Percentiles rank a stretch among this genome's conserved stretches.
Evolutionary conservation across 805 yeast species (phyloP).

Genomic region (Candida ovalis): DNA sequence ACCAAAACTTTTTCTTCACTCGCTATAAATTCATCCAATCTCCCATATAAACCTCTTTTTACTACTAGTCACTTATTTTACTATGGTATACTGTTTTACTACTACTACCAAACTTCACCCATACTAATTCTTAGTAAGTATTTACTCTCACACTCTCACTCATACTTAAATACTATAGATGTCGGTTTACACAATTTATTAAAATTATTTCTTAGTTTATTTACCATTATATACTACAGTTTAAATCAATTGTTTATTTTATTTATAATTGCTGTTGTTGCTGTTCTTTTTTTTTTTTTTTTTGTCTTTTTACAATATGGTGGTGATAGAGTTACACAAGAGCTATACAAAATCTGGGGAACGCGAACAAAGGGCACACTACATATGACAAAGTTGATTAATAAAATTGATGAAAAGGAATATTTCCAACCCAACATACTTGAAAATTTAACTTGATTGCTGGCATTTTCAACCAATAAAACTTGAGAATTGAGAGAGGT

Average conservation of each 20-base stretch:
- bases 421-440: background rate
- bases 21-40: background rate
- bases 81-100: background rate
- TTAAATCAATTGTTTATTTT: background rate
- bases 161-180: background rate
- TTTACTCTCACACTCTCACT: background rate
- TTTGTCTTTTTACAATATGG: background rate
- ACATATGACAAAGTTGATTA: background rate
- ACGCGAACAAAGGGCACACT: background rate
- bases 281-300: background rate
- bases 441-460: background rate
- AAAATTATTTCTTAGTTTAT: background rate
- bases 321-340: background rate
- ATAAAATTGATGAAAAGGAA: background rate
- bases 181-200: background rate
- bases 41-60: constrained; percentile 3
- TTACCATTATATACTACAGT: background rate
- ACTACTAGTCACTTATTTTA: background rate
- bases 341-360: background rate
- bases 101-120: background rate
- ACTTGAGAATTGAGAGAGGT: background rate
- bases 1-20: constrained; percentile 2
- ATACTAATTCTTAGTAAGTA: constrained; percentile 2
- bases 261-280: background rate
- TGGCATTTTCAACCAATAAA: background rate